Base-by-base conservation (phyloP, 306 rosid genomes). In the Begonia loranthoides region DNA sequence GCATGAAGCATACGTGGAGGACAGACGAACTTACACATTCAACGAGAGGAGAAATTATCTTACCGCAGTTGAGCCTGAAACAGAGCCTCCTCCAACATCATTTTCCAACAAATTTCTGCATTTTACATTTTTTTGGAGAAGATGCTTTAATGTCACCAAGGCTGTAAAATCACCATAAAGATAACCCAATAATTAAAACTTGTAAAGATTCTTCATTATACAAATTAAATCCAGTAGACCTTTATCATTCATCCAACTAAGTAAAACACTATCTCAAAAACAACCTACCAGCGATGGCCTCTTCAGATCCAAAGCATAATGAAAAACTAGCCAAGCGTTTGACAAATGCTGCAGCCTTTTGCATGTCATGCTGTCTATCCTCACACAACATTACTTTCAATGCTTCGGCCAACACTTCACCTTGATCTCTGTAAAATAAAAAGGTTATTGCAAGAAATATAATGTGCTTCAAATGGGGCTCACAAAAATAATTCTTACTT, bases 311-410 rank as follows among this genome's bases (percentile, higher is more conserved):
- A 51, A 79, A 77, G 70, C 72, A 65, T 24, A 86, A 59, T 17
- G 94, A 72, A 69, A 80, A 73, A 41, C 88, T 78, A 19, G 99
- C 74, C 68, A 92, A 67, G 65, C 96, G 93, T 62, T 92, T 86
- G 59, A 92, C 74, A 65, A 92, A 92, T 59, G 94, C 99, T 62
- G 96, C 99, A 49, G 96, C 76, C 75, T 92, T 92, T 69, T 86
- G 99, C 96, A 86, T 92, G 84, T 83, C 99, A 69, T 83, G 94
- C 55, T 92, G 99, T 78, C 77, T 92, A 61, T 86, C 96, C 9
- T 92, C 99, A 44, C 93, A 92, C 70, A 92, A 59, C 99, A 92
- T 92, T 28, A 80, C 69, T 74, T 86, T 92, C 73, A 92, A 68
- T 52, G 96, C 96, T 71, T 92, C 99, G 34, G 99, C 88, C 54